Evolutionary conservation across 345 rosid species (phyloP), one percentile per base, ranked within the genome.

Genomic region (Salix udensis): DNA sequence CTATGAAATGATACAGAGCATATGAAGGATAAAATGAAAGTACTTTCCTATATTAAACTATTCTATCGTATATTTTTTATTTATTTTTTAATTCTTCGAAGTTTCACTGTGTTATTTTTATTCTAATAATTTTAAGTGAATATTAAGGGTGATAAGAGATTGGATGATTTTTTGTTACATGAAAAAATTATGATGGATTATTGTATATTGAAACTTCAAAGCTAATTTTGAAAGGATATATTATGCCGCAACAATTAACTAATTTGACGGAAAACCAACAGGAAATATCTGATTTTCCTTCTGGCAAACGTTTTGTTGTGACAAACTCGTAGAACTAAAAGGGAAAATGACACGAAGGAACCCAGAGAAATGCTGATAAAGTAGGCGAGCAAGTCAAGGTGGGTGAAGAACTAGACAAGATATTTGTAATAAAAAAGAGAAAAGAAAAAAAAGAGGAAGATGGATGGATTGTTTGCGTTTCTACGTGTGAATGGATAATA

Each of bases 291-390:
- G 28, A 11, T 14, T 55, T 23, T 28, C 30, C 3, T 13, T 30
- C 0, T 13, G 48, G 8, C 36, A 55, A 82, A 82, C 72, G 74
- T 73, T 71, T 7, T 31, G 74, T 62, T 74, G 52, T 74, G 86
- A 87, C 86, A 74, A 74, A 28, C 79, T 68, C 80, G 30, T 73
- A 24, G 75, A 82, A 88, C 72, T 69, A 28, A 46, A 18, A 5
- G 42, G 39, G 69, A 69, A 75, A 46, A 24, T 9, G 40, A 28
- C 18, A 70, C 37, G 66, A 68, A 19, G 67, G 10, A 36, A 36
- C 10, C 21, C 37, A 26, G 66, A 7, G 21, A 21, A 18, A 19
- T 12, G 34, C 4, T 5, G 2, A 34, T 12, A 4, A 28, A 12
- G 46, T 46, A 6, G 62, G 65, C 12, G 53, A 37, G 53, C 11